phyloP scores from a whole-genome alignment of 2,329 filamentous ascomycete genomes.

The Microsporum ferrugineum region DNA sequence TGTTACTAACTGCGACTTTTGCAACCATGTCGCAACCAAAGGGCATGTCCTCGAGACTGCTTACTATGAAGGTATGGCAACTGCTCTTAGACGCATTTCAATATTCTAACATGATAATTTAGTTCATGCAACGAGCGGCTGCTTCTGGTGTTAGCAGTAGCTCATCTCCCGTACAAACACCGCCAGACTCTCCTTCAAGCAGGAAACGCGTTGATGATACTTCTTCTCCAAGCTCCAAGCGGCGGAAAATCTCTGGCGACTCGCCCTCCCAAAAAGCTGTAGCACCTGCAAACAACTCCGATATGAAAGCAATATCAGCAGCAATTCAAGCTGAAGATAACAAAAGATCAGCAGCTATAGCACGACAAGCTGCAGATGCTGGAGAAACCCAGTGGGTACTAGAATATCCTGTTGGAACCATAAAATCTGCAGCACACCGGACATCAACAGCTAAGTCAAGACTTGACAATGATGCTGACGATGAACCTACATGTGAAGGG shows the following conservation, averaged over 20 bases:
- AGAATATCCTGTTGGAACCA: constrained; percentile 22
- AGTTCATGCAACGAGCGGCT: constrained; percentile 86
- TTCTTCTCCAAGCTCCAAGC: constrained; percentile 25
- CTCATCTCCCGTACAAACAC: constrained; percentile 33
- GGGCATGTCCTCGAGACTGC: constrained; percentile 72
- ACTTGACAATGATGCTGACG: constrained; percentile 15
- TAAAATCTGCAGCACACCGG: constrained; percentile 3
- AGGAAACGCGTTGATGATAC: constrained; percentile 37
- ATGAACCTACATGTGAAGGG: constrained; percentile 22
- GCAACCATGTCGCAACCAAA: constrained; percentile 22
- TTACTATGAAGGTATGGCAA: constrained; percentile 65
- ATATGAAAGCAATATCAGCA: constrained; percentile 30
- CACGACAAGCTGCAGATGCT: constrained; percentile 32
- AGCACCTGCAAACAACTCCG: constrained; percentile 19
- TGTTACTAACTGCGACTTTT: not conserved
- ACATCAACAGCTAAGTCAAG: not conserved
- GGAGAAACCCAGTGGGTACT: constrained; percentile 37
- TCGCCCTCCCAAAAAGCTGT: constrained; percentile 6
- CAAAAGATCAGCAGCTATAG: constrained; percentile 30
- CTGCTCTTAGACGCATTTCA: not conserved
- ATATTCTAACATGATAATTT: constrained; percentile 5
- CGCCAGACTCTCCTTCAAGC: constrained; percentile 18
- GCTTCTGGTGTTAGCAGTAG: constrained; percentile 40
- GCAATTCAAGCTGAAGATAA: constrained; percentile 33
- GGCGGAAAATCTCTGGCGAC: constrained; percentile 23